phyloP scores from a whole-genome alignment of 2,329 filamentous ascomycete genomes.

The Pestalotiopsis sp. region DNA sequence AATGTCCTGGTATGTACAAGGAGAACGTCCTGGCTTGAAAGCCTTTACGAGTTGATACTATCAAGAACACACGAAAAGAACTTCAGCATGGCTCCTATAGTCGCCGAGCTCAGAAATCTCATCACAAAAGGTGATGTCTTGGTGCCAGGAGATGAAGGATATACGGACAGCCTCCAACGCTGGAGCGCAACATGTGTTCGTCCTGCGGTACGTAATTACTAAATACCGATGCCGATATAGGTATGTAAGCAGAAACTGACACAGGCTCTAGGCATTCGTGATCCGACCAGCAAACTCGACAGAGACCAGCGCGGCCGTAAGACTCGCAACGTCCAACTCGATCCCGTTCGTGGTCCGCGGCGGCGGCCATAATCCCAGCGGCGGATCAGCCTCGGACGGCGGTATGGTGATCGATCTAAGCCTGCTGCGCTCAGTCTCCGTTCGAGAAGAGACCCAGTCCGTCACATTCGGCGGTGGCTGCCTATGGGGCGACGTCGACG shows the following conservation, averaged over 20 bases:
- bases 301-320: slow-evolving; percentile 36
- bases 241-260: background rate
- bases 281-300: slow-evolving; percentile 41
- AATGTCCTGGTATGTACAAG: background rate
- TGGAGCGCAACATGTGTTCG: slow-evolving; percentile 41
- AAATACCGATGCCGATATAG: background rate
- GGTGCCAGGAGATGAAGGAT: slow-evolving; percentile 34
- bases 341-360: slow-evolving; percentile 56
- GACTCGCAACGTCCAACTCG: slow-evolving; percentile 42
- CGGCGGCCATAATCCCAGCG: slow-evolving; percentile 58
- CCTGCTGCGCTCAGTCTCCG: slow-evolving; percentile 48
- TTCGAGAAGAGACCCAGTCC: slow-evolving; percentile 45
- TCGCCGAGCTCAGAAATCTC: slow-evolving; percentile 1
- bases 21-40: background rate
- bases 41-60: background rate
- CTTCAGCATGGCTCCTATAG: background rate
- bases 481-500: slow-evolving; percentile 57
- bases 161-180: slow-evolving; percentile 34
- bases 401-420: slow-evolving; percentile 59
- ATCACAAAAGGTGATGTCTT: slow-evolving; percentile 29
- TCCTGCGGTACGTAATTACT: slow-evolving; percentile 24
- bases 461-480: slow-evolving; percentile 54
- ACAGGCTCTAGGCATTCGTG: slow-evolving; percentile 39
- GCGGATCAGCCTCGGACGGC: slow-evolving; percentile 48
- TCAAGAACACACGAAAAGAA: background rate